phyloP scores from a whole-genome alignment of 2,329 filamentous ascomycete genomes.

The Aspergillus puulaauensis region DNA sequence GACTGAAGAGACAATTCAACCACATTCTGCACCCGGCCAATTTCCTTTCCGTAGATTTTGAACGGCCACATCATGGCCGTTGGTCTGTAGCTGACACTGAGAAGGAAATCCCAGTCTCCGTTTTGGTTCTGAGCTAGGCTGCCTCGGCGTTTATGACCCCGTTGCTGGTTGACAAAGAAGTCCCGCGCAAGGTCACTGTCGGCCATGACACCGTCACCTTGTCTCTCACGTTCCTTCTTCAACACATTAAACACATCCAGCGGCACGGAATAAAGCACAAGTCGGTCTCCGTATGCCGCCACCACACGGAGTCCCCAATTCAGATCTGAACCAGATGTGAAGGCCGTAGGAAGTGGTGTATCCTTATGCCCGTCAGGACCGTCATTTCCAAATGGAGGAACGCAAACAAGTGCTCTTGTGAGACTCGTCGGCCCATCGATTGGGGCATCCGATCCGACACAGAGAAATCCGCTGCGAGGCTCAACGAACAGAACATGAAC shows the following conservation, averaged over 20 bases:
- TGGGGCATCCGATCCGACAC: constrained; percentile 62
- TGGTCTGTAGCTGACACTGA: constrained; percentile 36
- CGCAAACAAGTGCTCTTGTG: constrained; percentile 58
- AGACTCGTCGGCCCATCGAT: constrained; percentile 58
- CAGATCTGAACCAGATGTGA: constrained; percentile 58
- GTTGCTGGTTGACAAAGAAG: constrained; percentile 32
- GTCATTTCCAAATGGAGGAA: constrained; percentile 35
- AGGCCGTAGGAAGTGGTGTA: constrained; percentile 49
- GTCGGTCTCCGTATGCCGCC: constrained; percentile 52
- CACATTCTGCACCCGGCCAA: constrained; percentile 47
- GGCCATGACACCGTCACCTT: constrained; percentile 33
- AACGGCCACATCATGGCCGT: constrained; percentile 49
- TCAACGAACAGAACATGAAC: constrained; percentile 66
- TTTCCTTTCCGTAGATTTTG: constrained; percentile 49
- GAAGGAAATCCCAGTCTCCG: constrained; percentile 42
- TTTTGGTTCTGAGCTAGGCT: constrained; percentile 35
- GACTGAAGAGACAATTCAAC: constrained; percentile 53
- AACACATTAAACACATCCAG: constrained; percentile 53
- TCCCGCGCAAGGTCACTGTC: constrained; percentile 33
- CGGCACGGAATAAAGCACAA: constrained; percentile 64
- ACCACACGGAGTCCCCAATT: constrained; percentile 59
- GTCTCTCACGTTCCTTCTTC: constrained; percentile 32
- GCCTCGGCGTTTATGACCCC: constrained; percentile 26
- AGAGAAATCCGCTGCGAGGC: constrained; percentile 56
- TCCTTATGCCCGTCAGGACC: constrained; percentile 13